Evolutionary conservation across 2,329 filamentous ascomycete species (phyloP), one percentile per base, ranked within the genome.

Genomic region (Cadophora luteo-olivacea): DNA sequence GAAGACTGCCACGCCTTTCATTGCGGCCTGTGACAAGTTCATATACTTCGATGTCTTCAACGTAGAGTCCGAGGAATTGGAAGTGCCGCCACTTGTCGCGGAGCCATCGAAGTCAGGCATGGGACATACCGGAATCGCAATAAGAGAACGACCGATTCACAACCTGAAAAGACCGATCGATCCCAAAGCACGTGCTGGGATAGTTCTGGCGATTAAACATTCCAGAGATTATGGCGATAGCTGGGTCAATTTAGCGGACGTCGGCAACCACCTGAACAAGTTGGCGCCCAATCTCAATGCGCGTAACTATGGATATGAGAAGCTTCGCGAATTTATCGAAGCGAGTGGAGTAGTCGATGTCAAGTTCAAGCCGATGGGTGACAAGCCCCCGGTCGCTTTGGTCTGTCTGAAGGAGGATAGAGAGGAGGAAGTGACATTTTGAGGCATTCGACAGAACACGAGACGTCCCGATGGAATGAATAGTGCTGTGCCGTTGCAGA

Each of bases 21-120:
- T 62, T 22, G 38, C 60, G 5, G 60, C 60, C 9, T 62, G 60
- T 36, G 60, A 62, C 24, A 62, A 51, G 19, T 62, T 62, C 19
- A 36, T 62, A 12, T 62, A 62, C 11, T 45, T 62, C 32, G 60
- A 62, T 62, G 60, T 62, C 7, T 22, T 61, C 19, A 61, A 48
- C 16, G 25, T 14, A 33, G 38, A 24, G 58, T n/a, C 41, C 16
- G 36, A 45, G 12, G 58, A 61, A n/a, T 7, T 51, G 4, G 41
- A 4, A n/a, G 41, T n/a, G 12, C 60, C 38, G 12, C 29, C 41
- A 24, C 7, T 14, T 32, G 38, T 41, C 14, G 38, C 38, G 14
- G 29, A 62, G 60, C n/a, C 38, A 29, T 32, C 36, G 7, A 61
- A 57, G 54, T 16, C 32, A 57, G 32, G 32, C 5, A 19, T n/a